Evolutionary conservation across 75 land plant genomes (phyloP), one percentile per base, ranked within the genome.

Genomic region (Gnetum montanum): DNA sequence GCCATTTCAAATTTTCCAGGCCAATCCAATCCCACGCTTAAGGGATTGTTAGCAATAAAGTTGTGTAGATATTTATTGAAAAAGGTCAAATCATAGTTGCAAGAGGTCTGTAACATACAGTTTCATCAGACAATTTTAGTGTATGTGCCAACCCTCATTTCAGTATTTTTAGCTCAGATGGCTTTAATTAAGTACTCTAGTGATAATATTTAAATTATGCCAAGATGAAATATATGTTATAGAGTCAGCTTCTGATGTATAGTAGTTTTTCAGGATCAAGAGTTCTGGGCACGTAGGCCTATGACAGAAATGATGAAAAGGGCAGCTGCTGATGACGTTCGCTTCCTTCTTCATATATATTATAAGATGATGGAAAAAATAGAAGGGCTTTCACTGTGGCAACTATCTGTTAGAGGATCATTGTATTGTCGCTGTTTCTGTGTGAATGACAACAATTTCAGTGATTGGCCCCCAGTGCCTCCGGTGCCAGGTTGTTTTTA

Each of bases 311-410:
- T 75, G 66, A 88, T 92, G 95, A 78, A 81, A 58, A 85, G 81
- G 59, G 81, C 76, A 15, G 97, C 97, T 61, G 80, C 79, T 25
- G 95, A 88, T 71, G 97, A 92, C 82, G 95, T 92, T 31, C 88
- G 95, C 19, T 92, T 92, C 70, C 89, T 92, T 37, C 81, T 78
- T 7, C 76, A 61, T 46, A 77, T 92, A 35, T 82, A 88, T 52
- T 72, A 84, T 45, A 81, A 76, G 55, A 92, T 92, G 90, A 74
- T 88, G 61, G 67, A 61, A 59, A 81, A 69, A 54, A 40, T 92
- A 50, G 71, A 59, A 46, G 46, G 73, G 47, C 59, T 24, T 62
- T 78, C 86, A 38, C 41, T 81, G 54, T 88, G 89, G 89, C 74
- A 70, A 23, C 86, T 92, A 46, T 60, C 74, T 49, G 74, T 84